Percentiles rank a stretch among this genome's conserved stretches.
Conservation (phyloP, 495 filamentous ascomycete species). For the Saxophila tyrrhenica region DNA sequence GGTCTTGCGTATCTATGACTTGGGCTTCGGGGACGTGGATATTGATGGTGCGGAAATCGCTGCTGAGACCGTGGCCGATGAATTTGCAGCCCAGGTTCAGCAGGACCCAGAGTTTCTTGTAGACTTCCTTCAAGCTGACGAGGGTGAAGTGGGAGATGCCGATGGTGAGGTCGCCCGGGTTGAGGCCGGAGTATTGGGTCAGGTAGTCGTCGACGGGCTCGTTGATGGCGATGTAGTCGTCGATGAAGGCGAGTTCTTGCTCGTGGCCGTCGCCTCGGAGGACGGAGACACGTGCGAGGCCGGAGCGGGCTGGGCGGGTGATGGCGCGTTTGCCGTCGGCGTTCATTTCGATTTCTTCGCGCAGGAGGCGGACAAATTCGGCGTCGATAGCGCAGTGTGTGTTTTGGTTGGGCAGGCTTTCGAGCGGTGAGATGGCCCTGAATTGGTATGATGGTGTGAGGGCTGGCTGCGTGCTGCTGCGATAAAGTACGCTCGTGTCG, state of each 20-base stretch:
- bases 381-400: conserved; percentile 84
- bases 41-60: conserved; percentile 95
- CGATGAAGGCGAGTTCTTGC: conserved; percentile 80
- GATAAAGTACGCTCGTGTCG: conserved; percentile 73
- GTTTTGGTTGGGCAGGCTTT: conserved; percentile 55
- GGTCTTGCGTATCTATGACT: conserved; percentile 81
- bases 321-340: conserved; percentile 79
- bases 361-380: conserved; percentile 84
- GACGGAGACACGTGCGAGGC: conserved; percentile 79
- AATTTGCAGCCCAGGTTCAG: conserved; percentile 90
- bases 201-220: conserved; percentile 94
- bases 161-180: conserved; percentile 68
- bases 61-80: conserved; percentile 81
- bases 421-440: conserved; percentile 45
- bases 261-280: conserved; percentile 62
- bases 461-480: conserved; percentile 55
- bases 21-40: conserved; percentile 88
- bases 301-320: conserved; percentile 71
- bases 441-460: conserved; percentile 38
- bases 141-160: conserved; percentile 63
- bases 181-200: conserved; percentile 85
- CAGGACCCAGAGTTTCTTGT: conserved; percentile 96
- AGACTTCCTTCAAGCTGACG: conserved; percentile 77
- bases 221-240: conserved; percentile 87
- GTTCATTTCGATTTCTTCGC: conserved; percentile 86